A percentile compares a stretch with the other conserved stretches of the same genome.
These are phyloP conservation scores for Boletus smithii DNA, from an alignment of 1,284 basidiomycete species.

Conservation along the genomic window DNA sequence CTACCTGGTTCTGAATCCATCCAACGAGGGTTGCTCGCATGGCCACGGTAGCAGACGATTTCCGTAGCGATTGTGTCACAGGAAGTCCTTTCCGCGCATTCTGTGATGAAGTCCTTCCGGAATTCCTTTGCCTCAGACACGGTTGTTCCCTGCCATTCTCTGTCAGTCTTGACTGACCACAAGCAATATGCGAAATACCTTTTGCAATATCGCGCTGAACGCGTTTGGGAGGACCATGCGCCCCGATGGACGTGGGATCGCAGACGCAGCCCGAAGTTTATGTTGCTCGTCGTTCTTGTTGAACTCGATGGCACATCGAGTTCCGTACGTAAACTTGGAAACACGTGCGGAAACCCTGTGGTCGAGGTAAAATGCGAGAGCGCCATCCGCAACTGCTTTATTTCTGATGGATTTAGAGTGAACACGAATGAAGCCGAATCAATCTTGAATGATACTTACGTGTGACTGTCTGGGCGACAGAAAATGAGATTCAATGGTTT, in stretches of 20 bases:
- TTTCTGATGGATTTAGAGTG: constrained; percentile 13
- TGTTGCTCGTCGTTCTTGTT: constrained; percentile 33
- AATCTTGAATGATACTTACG: constrained; percentile 31
- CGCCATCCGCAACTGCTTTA: constrained; percentile 38
- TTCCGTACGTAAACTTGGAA: constrained; percentile 37
- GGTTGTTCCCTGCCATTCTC: constrained; percentile 31
- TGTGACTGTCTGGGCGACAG: constrained; percentile 44
- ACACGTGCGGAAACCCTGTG: constrained; percentile 36
- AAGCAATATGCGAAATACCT: constrained; percentile 19
- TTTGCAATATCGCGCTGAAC: constrained; percentile 35
- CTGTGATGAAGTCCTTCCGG: constrained; percentile 37
- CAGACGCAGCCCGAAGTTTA: constrained; percentile 22
- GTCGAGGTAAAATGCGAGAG: constrained; percentile 36
- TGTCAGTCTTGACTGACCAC: constrained; percentile 1
- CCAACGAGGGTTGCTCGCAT: constrained; percentile 39
- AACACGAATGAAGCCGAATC: neutral
- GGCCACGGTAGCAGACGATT: constrained; percentile 45
- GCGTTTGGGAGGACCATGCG: constrained; percentile 29
- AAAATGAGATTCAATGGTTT: constrained; percentile 34
- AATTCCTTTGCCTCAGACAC: constrained; percentile 42
- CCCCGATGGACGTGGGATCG: constrained; percentile 32
- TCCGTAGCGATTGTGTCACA: constrained; percentile 30
- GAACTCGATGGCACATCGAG: constrained; percentile 27
- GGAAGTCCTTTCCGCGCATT: constrained; percentile 27
- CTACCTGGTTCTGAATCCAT: constrained; percentile 43